Percentiles rank a stretch among this genome's conserved stretches.
Evolutionary conservation across 192 early-diverging fungal species (phyloP).

Genomic region (Pilaira anomala): DNA sequence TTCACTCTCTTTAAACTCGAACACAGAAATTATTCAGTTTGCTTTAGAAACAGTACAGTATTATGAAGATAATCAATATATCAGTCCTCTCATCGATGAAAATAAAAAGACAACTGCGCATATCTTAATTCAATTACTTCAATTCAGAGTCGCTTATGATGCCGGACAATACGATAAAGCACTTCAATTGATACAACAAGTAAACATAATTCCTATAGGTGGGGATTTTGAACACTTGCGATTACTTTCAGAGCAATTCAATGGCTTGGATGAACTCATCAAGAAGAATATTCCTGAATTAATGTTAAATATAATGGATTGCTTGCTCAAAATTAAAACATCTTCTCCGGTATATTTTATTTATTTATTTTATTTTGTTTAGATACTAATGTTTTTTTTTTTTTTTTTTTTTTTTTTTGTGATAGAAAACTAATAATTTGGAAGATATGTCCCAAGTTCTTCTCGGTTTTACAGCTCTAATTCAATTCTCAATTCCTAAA

Average conservation of each 20-base stretch:
- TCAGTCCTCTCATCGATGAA: neutral
- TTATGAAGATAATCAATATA: neutral
- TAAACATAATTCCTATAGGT: conserved; percentile 63
- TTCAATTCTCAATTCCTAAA: too few species aligned
- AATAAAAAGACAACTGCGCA: neutral
- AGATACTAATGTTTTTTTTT: too few species aligned
- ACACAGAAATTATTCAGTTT: conserved; percentile 5
- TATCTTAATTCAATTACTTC: conserved; percentile 29
- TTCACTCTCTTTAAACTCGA: neutral
- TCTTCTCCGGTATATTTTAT: neutral
- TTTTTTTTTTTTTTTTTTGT: too few species aligned
- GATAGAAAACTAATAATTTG: too few species aligned
- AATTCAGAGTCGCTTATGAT: conserved; percentile 55
- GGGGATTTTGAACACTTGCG: conserved; percentile 55
- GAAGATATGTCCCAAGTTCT: neutral
- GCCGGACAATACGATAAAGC: conserved; percentile 58
- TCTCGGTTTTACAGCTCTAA: neutral
- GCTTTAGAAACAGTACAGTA: neutral
- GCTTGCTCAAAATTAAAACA: conserved; percentile 49
- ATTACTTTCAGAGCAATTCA: conserved; percentile 65
- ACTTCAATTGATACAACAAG: conserved; percentile 52
- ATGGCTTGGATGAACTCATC: conserved; percentile 61
- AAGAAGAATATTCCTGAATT: conserved; percentile 74
- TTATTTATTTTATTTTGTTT: too few species aligned
- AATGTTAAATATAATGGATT: conserved; percentile 70